Evolutionary conservation across 106 monocot species (phyloP), one percentile per base, ranked within the genome.

Genomic region (Posidonia australis): DNA sequence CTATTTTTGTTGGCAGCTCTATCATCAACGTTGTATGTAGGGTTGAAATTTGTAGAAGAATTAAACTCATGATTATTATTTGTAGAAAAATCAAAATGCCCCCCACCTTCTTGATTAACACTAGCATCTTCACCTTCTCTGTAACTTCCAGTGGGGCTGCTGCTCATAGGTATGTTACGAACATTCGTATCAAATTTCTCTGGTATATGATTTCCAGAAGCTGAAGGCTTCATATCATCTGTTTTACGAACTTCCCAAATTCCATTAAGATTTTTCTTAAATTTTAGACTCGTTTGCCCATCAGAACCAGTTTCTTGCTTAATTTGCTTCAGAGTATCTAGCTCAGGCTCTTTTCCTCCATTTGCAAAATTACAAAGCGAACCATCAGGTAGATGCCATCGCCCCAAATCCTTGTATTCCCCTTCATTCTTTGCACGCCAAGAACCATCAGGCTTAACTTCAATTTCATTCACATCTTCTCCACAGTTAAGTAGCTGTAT

Each of bases 401-500:
- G 72, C 32, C 53, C 66, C 63, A 84, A 72, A 24, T 82, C 81
- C 54, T 63, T 62, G 43, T 31, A 57, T 30, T 79, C 80, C 44
- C 27, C 65, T 74, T 88, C 88, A 44, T 63, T 76, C 72, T 93
- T 93, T 5, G 65, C 78, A 72, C 88, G 85, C 92, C 92, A 93
- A 65, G 76, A 88, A 72, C 92, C 92, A 76, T 93, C 88, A 68
- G 85, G 88, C 56, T 81, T 93, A 19, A 88, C 76, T 60, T 93
- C 92, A 64, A 93, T 73, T 59, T 93, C 92, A 67, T 72, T 83
- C 22, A 88, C 74, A 72, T 88, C 88, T 77, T 93, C 92, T 54
- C 74, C 80, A 72, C 85, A 93, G 74, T 72, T 78, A 36, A 61
- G 66, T 77, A 92, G 54, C 92, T 92, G 65, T 36, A 28, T 25